A percentile compares a stretch with the other conserved stretches of the same genome.
Evolutionary conservation across 129 eudicot genomes (phyloP).

Genomic region (Artemisia annua): DNA sequence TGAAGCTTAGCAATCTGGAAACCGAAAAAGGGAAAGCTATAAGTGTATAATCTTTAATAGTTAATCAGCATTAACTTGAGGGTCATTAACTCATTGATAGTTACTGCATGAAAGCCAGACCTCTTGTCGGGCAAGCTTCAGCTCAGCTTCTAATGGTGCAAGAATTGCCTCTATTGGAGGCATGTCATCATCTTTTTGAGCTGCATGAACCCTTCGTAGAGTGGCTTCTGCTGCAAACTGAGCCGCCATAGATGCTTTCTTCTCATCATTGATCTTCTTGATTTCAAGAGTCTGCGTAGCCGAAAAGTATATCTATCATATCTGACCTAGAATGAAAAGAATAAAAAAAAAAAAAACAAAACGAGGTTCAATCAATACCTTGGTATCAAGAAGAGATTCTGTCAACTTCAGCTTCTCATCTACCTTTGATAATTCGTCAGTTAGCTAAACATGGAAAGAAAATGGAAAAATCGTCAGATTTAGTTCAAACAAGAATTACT

Average conservation of each 20-base stretch:
- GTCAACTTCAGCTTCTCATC: constrained; percentile 87
- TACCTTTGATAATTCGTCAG: constrained; percentile 78
- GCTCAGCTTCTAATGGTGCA: constrained; percentile 92
- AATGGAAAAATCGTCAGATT: constrained; percentile 33
- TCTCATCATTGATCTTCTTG: constrained; percentile 89
- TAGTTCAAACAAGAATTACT: constrained; percentile 18
- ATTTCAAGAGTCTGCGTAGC: constrained; percentile 76
- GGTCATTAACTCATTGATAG: background rate
- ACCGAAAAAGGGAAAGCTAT: constrained; percentile 18
- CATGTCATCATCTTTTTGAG: constrained; percentile 97
- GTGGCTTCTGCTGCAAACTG: constrained; percentile 98
- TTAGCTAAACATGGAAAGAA: constrained; percentile 48
- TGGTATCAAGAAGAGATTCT: constrained; percentile 80
- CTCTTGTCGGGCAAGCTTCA: constrained; percentile 86
- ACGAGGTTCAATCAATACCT: constrained; percentile 40
- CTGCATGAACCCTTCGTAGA: constrained; percentile 93
- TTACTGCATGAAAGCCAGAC: constrained; percentile 32
- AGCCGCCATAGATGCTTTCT: constrained; percentile 95
- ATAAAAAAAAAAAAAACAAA: background rate
- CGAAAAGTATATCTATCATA: constrained; percentile 21
- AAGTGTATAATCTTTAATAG: constrained; percentile 4
- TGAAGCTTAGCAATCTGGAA: constrained; percentile 86
- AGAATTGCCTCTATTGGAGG: constrained; percentile 96
- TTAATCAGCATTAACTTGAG: constrained; percentile 7
- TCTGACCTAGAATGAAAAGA: constrained; percentile 10